phyloP scores from a whole-genome alignment of 495 filamentous ascomycete species.

The Penicillium waksmanii region DNA sequence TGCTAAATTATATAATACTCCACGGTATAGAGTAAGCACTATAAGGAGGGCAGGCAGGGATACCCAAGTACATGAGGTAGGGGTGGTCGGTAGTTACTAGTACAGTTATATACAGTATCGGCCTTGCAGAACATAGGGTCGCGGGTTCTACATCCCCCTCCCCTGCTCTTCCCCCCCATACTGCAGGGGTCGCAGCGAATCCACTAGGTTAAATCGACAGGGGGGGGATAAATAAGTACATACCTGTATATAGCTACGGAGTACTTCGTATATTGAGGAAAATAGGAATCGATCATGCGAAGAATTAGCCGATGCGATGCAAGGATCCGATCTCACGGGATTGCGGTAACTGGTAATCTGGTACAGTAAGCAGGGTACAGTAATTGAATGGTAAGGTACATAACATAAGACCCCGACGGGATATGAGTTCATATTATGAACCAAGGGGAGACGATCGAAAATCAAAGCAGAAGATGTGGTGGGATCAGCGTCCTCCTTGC shows the following conservation, averaged over 20 bases:
- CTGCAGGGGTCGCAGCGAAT: slow-evolving; percentile 3
- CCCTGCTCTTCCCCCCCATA: background rate
- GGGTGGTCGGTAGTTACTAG: background rate
- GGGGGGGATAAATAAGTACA: background rate
- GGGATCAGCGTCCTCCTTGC: too few species aligned
- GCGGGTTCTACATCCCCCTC: too few species aligned
- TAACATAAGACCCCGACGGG: background rate
- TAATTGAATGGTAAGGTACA: too few species aligned
- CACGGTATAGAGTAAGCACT: too few species aligned
- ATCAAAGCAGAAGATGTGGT: too few species aligned
- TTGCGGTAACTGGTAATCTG: background rate
- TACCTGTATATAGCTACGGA: too few species aligned
- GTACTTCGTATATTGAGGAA: too few species aligned
- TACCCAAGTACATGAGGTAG: background rate
- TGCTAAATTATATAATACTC: background rate
- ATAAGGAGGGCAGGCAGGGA: too few species aligned
- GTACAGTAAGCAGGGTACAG: too few species aligned
- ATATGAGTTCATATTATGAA: background rate
- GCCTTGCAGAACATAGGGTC: background rate
- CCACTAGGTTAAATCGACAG: slow-evolving; percentile 1
- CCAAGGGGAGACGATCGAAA: background rate
- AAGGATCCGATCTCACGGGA: background rate
- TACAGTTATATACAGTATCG: background rate
- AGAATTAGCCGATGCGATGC: slow-evolving; percentile 1
- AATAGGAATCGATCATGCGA: background rate